Base-by-base conservation (phyloP, 2,329 filamentous ascomycete genomes). In the Colletotrichum graminicola region DNA sequence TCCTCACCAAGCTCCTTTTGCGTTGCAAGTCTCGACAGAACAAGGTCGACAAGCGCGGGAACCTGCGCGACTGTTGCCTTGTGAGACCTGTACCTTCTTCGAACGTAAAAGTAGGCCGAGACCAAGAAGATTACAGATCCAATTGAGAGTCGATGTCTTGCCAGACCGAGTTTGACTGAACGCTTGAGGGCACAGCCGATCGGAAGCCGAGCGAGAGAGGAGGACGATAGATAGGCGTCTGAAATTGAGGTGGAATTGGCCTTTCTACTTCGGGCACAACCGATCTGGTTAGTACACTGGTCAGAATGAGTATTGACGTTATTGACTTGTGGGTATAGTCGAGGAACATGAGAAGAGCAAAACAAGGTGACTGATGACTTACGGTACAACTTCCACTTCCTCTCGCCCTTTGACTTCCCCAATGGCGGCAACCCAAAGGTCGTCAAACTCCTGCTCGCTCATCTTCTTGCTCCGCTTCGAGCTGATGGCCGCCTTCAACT, bases 191-290 rank as follows among this genome's bases (percentile, higher is more conserved):
- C 89, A 84, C 94, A 98, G 85, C 84, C 80, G 92, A 98, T 87
- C 85, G 95, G 89, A 92, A 98, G 88, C 82, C 92, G 89, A 88
- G 95, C 93, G 91, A 97, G 93, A 87, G 94, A 97, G 86, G 89
- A 92, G 84, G 93, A 95, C 83, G 90, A 89, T 87, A 98, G 89
- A 82, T 84, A 84, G 86, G 86, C 84, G 82, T 81, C 80, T 85
- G 86, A 78, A 90, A 90, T 83, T 87, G 85, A 81, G 84, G 83
- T 84, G 88, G 88, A 86, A 89, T 84, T 81, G 86, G 85, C 82
- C 86, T 88, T 85, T 94, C 93, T 95, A 90, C 90, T 84, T 91
- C 86, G 80, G 89, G 84, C 85, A 88, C 83, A 85, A 88, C 85
- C 86, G 86, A 88, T 91, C 94, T 97, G 92, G 90, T 97, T 94